These are phyloP conservation scores for Firmiana major DNA, from an alignment of 345 rosid genomes.

Conservation along the genomic window DNA sequence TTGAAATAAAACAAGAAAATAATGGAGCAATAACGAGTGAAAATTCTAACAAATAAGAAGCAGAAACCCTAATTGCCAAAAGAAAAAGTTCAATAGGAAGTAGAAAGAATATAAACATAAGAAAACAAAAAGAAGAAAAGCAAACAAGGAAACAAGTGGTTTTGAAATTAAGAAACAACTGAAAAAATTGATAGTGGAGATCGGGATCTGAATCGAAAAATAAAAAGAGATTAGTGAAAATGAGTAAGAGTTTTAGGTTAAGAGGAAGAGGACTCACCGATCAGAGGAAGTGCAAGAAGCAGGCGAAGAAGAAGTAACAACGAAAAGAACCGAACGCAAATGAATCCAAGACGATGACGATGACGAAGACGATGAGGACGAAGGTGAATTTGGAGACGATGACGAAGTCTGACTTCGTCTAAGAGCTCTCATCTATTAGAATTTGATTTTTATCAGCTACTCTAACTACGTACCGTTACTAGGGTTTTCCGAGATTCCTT, in stretches of 20 bases:
- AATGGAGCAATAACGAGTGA: neutral
- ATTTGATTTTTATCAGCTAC: neutral
- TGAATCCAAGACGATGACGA: slow-evolving; percentile 75
- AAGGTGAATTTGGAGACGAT: slow-evolving; percentile 58
- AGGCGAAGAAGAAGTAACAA: slow-evolving; percentile 79
- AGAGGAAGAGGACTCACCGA: slow-evolving; percentile 54
- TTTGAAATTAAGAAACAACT: neutral
- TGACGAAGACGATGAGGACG: slow-evolving; percentile 40
- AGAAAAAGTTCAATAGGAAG: neutral
- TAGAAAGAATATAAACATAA: neutral
- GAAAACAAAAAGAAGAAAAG: neutral
- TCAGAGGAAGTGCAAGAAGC: slow-evolving; percentile 69
- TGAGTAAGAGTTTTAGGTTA: neutral
- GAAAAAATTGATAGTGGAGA: slow-evolving; percentile 15
- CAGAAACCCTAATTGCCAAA: neutral
- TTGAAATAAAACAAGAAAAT: neutral
- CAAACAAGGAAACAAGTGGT: neutral
- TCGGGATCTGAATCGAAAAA: slow-evolving; percentile 31
- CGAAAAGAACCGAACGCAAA: slow-evolving; percentile 81
- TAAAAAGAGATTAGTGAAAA: slow-evolving; percentile 13
- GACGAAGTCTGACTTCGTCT: slow-evolving; percentile 69
- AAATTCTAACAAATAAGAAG: neutral
- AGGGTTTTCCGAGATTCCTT: slow-evolving; percentile 9
- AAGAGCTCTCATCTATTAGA: slow-evolving; percentile 78
- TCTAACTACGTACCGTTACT: slow-evolving; percentile 2